Evolutionary conservation across 2,329 filamentous ascomycete species (phyloP).

Genomic region (Trichophyton rubrum): DNA sequence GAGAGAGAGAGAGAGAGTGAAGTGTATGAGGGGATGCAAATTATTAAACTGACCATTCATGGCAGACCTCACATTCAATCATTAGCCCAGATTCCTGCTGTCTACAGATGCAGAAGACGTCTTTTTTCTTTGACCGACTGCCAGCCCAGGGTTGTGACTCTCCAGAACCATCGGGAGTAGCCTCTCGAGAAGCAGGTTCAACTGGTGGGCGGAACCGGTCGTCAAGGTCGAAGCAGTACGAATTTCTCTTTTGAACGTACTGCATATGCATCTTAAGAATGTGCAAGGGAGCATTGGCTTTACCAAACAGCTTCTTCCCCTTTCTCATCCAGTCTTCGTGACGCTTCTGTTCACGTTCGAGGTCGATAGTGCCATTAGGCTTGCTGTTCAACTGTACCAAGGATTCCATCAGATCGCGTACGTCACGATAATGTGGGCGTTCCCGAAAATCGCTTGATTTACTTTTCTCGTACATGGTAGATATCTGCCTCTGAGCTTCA

Average conservation of each 20-base stretch:
- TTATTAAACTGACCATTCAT: constrained; percentile 64
- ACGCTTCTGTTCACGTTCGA: constrained; percentile 85
- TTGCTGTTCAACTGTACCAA: constrained; percentile 86
- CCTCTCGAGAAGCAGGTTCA: constrained; percentile 80
- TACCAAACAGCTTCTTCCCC: constrained; percentile 94
- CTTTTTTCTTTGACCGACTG: constrained; percentile 48
- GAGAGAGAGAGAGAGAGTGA: background rate
- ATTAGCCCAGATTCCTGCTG: constrained; percentile 93
- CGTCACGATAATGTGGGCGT: constrained; percentile 75
- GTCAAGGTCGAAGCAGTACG: constrained; percentile 78
- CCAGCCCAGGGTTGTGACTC: constrained; percentile 29
- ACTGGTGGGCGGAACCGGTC: constrained; percentile 84
- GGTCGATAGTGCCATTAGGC: constrained; percentile 75
- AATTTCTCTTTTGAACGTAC: constrained; percentile 78
- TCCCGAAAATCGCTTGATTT: constrained; percentile 62
- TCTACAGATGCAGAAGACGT: constrained; percentile 95
- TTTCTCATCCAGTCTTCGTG: constrained; percentile 99
- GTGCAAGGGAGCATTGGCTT: constrained; percentile 91
- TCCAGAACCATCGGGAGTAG: constrained; percentile 49
- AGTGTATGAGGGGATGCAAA: background rate
- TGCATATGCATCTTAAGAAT: constrained; percentile 93
- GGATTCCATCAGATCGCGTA: constrained; percentile 78
- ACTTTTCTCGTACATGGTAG: constrained; percentile 66
- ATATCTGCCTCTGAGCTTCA: constrained; percentile 79
- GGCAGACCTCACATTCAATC: constrained; percentile 97